These are phyloP conservation scores for Paspalum vaginatum DNA, from an alignment of 176 grass and related monocot species.

Conservation along the genomic window DNA sequence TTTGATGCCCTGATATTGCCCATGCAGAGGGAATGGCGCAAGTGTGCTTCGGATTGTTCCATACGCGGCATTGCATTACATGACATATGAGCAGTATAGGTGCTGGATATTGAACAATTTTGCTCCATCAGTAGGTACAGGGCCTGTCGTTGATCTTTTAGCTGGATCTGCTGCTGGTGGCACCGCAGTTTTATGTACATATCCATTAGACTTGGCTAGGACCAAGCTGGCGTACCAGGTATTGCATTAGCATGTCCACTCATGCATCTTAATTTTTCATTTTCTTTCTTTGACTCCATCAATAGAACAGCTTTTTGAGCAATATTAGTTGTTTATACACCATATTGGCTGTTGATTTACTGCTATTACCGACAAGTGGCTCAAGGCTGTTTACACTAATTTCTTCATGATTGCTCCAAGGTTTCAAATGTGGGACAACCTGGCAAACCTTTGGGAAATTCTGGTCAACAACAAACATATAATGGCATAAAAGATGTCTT, in stretches of 20 bases:
- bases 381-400: constrained; percentile 20
- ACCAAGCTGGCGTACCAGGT: constrained; percentile 97
- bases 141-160: constrained; percentile 89
- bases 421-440: constrained; percentile 50
- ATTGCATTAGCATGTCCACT: constrained; percentile 30
- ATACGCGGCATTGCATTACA: constrained; percentile 95
- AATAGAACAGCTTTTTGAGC: background rate
- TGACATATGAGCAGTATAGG: constrained; percentile 90
- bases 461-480: constrained; percentile 57
- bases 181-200: constrained; percentile 95
- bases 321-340: background rate
- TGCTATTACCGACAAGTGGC: background rate
- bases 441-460: constrained; percentile 59
- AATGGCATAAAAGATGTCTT: constrained; percentile 83
- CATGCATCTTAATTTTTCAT: background rate
- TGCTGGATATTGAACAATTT: constrained; percentile 88
- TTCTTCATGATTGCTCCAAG: constrained; percentile 28
- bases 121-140: constrained; percentile 66
- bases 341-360: background rate
- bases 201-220: constrained; percentile 89
- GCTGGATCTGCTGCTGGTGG: constrained; percentile 93
- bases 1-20: constrained; percentile 20
- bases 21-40: constrained; percentile 82
- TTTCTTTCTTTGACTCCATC: background rate
- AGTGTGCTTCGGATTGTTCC: constrained; percentile 94